Base-by-base conservation (phyloP, 179 eudicot genomes). In the Actinidia arguta region DNA sequence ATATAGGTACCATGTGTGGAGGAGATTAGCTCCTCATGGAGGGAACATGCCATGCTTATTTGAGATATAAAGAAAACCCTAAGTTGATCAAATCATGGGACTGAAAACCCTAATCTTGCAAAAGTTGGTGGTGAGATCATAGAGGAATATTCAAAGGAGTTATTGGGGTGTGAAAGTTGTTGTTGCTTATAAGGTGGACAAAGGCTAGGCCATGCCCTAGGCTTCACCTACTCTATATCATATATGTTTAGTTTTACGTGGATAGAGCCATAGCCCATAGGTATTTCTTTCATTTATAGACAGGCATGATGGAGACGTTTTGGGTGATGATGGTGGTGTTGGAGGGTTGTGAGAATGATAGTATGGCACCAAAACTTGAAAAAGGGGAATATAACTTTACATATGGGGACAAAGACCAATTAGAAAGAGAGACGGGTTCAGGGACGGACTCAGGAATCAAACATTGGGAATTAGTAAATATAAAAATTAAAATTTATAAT, bases 11-110 rank as follows among this genome's bases (percentile, higher is more conserved):
- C 81, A 83, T 80, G 89, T 82, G 81, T 47, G 39, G 50, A 69
- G 75, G 83, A 73, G 78, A 22, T 44, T 16, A 84, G 87, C 73
- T 82, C 76, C 90, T 83, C 58, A 69, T 36, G 44, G 20, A 81
- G 88, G 90, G 82, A 87, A 91, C 93, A 86, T 85, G 84, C 76
- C 93, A 86, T 83, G 84, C 81, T 61, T 58, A 74, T 73, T 75
- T 44, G 79, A 76, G 86, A 84, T 36, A 22, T 75, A 39, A 70
- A 85, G 76, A 86, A 20, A 72, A 58, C 58, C 11, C 17, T 67
- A 81, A 36, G 68, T 80, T 73, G 85, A 88, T 47, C 58, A 78
- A 79, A 77, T 86, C 87, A 87, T 87, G 87, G 82, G 82, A 61
- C 82, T 66, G 39, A 4, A 20, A 3, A n/a, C 5, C n/a, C 31